Percentiles rank a stretch among this genome's conserved stretches.
phyloP scores from a whole-genome alignment of 176 grass and related monocot genomes.

The Otatea glauca region DNA sequence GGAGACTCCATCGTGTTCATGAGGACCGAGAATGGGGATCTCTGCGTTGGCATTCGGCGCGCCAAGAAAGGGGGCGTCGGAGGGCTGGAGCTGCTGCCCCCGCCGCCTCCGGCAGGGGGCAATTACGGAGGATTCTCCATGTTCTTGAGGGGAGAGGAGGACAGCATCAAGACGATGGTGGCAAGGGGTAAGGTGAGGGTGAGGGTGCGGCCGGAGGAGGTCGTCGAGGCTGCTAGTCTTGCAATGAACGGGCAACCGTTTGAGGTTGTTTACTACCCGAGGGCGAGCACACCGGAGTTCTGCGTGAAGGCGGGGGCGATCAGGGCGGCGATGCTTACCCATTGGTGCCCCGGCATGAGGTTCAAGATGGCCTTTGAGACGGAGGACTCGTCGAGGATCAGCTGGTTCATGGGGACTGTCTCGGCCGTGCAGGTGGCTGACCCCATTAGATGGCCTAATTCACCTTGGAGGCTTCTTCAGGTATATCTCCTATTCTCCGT shows the following conservation, averaged over 20 bases:
- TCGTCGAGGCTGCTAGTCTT: conserved; percentile 68
- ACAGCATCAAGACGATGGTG: conserved; percentile 39
- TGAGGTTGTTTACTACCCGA: conserved; percentile 83
- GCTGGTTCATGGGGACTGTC: conserved; percentile 97
- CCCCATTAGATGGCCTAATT: conserved; percentile 78
- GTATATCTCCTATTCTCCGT: conserved; percentile 41
- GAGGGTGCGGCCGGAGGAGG: conserved; percentile 71
- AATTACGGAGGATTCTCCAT: conserved; percentile 67
- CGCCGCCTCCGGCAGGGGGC: conserved; percentile 11
- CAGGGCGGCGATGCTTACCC: conserved; percentile 65
- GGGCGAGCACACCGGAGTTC: conserved; percentile 88
- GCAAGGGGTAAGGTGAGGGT: conserved; percentile 52
- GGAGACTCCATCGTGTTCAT: conserved; percentile 99
- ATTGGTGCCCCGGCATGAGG: conserved; percentile 82
- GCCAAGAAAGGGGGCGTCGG: conserved; percentile 79
- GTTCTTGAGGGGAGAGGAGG: conserved; percentile 69
- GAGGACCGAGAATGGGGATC: conserved; percentile 79
- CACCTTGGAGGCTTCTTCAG: conserved; percentile 94
- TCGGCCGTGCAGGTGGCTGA: conserved; percentile 82
- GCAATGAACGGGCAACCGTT: conserved; percentile 66
- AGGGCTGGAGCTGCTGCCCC: conserved; percentile 39
- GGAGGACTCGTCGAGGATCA: conserved; percentile 90
- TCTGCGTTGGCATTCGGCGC: conserved; percentile 92
- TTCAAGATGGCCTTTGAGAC: conserved; percentile 99
- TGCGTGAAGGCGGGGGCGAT: conserved; percentile 67